Conservation (phyloP, 139 green algal species). For the Gonium pectorale region DNA sequence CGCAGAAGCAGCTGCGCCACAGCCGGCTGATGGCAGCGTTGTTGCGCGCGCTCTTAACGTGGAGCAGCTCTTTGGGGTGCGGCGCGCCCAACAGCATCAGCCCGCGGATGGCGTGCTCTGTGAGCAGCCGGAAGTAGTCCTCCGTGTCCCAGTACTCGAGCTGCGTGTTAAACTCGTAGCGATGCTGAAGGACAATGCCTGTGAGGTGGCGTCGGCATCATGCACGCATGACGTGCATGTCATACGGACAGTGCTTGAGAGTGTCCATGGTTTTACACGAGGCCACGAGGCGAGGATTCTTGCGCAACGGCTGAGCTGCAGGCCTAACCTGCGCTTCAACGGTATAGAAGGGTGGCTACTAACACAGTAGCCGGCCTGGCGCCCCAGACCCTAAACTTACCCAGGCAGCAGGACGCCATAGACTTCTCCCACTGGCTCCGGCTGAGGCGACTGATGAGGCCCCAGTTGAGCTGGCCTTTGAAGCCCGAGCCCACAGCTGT, state of each 20-base stretch:
- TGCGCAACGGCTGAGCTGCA: no score
- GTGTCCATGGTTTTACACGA: no score
- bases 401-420: slow-evolving; percentile 65
- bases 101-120: slow-evolving; percentile 60
- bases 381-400: no score
- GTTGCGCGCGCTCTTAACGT: not conserved
- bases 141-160: slow-evolving; percentile 50
- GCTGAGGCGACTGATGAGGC: slow-evolving; percentile 55
- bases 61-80: slow-evolving; percentile 48
- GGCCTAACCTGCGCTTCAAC: no score
- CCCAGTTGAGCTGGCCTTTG: slow-evolving; percentile 54
- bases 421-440: slow-evolving; percentile 62
- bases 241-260: no score
- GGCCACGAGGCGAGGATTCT: no score
- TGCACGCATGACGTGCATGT: no score
- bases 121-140: slow-evolving; percentile 63
- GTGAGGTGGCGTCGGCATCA: no score
- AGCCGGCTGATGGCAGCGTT: not conserved
- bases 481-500: slow-evolving; percentile 47
- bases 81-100: slow-evolving; percentile 61
- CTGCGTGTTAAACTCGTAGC: slow-evolving; percentile 53
- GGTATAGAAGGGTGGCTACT: no score
- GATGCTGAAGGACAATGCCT: slow-evolving; percentile 60
- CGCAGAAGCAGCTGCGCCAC: slow-evolving; percentile 4
- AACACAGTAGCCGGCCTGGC: no score